A percentile compares a stretch with the other conserved stretches of the same genome.
Evolutionary conservation across 345 rosid species (phyloP).

Genomic region (Syzygium jambos): DNA sequence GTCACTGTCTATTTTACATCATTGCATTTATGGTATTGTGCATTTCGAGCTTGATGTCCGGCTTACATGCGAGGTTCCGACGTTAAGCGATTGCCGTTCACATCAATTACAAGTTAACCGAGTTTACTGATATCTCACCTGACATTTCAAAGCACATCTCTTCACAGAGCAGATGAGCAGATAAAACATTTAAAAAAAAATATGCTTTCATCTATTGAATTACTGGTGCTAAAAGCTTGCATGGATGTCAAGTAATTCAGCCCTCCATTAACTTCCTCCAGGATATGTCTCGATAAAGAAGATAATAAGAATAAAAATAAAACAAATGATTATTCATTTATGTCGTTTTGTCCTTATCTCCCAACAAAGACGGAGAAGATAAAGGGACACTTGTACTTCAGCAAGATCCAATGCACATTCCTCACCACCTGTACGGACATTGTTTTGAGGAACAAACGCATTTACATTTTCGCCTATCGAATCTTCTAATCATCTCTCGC

Average conservation of each 20-base stretch:
- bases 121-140: neutral
- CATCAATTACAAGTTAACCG: neutral
- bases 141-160: neutral
- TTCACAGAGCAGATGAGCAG: neutral
- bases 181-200: neutral
- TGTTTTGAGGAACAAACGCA: neutral
- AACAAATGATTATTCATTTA: neutral
- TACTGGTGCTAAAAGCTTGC: neutral
- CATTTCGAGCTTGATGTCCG: neutral
- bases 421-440: neutral
- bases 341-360: neutral
- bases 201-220: neutral
- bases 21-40: neutral
- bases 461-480: neutral
- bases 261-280: neutral
- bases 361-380: neutral
- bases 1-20: neutral
- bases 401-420: neutral
- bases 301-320: neutral
- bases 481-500: neutral
- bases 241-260: neutral
- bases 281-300: neutral
- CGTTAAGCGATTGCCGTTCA: neutral
- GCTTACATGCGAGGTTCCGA: neutral
- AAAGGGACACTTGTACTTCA: neutral